Evolutionary conservation across 768 basidiomycete genomes (phyloP), one percentile per base, ranked within the genome.

Genomic region (Phaeotremella fagi): DNA sequence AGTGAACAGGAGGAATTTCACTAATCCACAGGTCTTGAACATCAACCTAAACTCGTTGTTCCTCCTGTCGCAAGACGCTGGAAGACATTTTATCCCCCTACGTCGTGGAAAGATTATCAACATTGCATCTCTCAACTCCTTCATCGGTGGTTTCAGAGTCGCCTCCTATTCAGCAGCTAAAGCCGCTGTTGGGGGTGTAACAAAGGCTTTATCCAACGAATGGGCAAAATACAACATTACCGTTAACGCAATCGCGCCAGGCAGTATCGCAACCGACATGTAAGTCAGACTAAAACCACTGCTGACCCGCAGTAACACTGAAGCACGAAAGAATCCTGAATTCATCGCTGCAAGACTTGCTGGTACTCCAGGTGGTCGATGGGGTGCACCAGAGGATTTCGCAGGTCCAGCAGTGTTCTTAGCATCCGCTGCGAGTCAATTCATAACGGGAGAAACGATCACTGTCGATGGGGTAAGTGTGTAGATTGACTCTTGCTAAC

Each of bases 121-220:
- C 69, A 79, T 84, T 59, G 82, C 80, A 42, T 82, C 82, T 22
- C 64, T 73, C 20, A 55, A 68, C 46, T 65, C 65, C 20, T 72
- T 55, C 57, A 68, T 70, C 28, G 70, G 67, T 35, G 84, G 84
- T 23, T 48, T 84, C 50, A 83, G 82, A 7, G 80, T 92, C 29
- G 88, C 89, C n/a, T 89, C 90, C 9, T 92, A 92, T 67, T 87
- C 90, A 1, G 83, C 90, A 2, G 86, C 90, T 3, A 92, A 91
- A 71, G 88, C 87, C 45, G 72, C 66, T 18, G 88, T 87, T 9
- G 42, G 27, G 1, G 29, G 28, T 15, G 37, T 61, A 20, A 54
- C 54, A 29, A 90, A 90, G 74, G 87, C 90, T 2, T 80, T 94
- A 59, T 83, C 84, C 64, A 94, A 92, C 72, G 90, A 92, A 75